These are phyloP conservation scores for Calonectria hongkongensis DNA, from an alignment of 2,329 filamentous ascomycete species.

Conservation along the genomic window DNA sequence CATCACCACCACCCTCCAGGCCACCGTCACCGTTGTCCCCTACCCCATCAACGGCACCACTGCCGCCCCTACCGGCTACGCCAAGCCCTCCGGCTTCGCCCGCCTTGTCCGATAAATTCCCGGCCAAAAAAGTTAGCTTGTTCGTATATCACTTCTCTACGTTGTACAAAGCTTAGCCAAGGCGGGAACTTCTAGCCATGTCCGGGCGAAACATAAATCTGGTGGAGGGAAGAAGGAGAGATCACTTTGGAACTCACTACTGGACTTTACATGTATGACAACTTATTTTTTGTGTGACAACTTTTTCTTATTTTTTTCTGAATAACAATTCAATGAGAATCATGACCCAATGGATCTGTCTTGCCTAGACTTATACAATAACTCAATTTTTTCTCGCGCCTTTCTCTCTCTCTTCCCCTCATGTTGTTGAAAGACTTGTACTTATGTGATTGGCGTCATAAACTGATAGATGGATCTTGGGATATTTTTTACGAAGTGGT, in stretches of 20 bases:
- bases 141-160: conserved; percentile 45
- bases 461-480: conserved; percentile 47
- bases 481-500: conserved; percentile 31
- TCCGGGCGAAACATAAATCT: conserved; percentile 41
- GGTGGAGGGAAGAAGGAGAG: conserved; percentile 47
- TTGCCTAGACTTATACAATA: conserved; percentile 40
- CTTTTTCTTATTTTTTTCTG: conserved; percentile 45
- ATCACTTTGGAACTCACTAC: conserved; percentile 38
- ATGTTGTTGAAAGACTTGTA: neutral
- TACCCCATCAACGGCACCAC: conserved; percentile 62
- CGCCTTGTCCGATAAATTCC: conserved; percentile 58
- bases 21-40: conserved; percentile 63
- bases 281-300: conserved; percentile 26
- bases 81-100: conserved; percentile 60
- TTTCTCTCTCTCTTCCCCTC: conserved; percentile 33
- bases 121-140: conserved; percentile 36
- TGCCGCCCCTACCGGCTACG: conserved; percentile 57
- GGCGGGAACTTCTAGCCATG: conserved; percentile 40
- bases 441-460: conserved; percentile 7
- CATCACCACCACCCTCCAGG: conserved; percentile 55
- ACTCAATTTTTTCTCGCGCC: conserved; percentile 22
- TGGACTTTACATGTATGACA: conserved; percentile 53
- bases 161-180: conserved; percentile 52
- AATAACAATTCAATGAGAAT: conserved; percentile 58
- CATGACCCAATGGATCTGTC: conserved; percentile 53